Percentiles rank a stretch among this genome's conserved stretches.
Conservation (phyloP, 83 land plant species). For the Diphasiastrum complanatum region DNA sequence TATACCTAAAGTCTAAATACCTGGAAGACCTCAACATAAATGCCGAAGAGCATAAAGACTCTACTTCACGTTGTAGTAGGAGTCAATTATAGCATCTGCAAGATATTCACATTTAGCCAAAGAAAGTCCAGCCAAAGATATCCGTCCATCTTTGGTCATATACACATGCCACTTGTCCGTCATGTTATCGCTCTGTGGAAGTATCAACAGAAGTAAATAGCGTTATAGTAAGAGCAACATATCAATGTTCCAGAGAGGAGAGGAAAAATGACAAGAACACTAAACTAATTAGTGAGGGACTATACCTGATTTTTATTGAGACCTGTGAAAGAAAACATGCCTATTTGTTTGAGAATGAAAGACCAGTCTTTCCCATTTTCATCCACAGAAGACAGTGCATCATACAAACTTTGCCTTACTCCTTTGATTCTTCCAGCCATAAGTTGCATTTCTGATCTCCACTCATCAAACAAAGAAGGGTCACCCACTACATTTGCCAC, state of each 20-base stretch:
- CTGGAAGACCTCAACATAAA: no score
- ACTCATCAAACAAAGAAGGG: slow-evolving; percentile 70
- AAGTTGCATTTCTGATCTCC: slow-evolving; percentile 93
- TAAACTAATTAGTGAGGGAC: neutral
- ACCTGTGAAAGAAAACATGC: slow-evolving; percentile 98
- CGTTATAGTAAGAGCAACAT: no score
- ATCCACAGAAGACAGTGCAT: slow-evolving; percentile 65
- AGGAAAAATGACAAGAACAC: neutral
- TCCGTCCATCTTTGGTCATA: slow-evolving; percentile 99
- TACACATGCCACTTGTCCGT: slow-evolving; percentile 96
- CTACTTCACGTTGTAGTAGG: slow-evolving; percentile 66
- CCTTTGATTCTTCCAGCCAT: slow-evolving; percentile 95
- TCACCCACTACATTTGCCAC: slow-evolving; percentile 93
- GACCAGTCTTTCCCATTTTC: slow-evolving; percentile 95
- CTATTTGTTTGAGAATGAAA: slow-evolving; percentile 90
- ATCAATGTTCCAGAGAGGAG: neutral
- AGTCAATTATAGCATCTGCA: slow-evolving; percentile 95
- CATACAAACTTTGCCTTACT: slow-evolving; percentile 78
- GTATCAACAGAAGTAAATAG: slow-evolving; percentile 7
- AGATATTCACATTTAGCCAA: slow-evolving; percentile 84
- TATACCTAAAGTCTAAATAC: no score
- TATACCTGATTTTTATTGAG: slow-evolving; percentile 76
- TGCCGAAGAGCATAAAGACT: no score
- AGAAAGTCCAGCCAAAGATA: slow-evolving; percentile 89
- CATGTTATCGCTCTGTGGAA: slow-evolving; percentile 84